A percentile compares a stretch with the other conserved stretches of the same genome.
These are phyloP conservation scores for Coprinopsis marcescibilis DNA, from an alignment of 768 basidiomycete genomes.

Conservation along the genomic window DNA sequence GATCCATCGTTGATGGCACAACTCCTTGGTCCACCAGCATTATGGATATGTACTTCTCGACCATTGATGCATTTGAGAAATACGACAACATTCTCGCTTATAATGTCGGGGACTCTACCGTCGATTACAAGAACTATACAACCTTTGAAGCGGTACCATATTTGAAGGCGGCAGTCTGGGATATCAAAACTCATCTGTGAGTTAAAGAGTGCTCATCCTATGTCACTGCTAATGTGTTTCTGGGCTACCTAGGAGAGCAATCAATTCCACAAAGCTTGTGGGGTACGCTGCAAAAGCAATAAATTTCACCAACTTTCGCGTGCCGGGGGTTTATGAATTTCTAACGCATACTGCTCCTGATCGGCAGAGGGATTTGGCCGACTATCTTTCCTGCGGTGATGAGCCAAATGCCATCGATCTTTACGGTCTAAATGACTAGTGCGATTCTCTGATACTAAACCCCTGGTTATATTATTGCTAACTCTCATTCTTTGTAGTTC, in stretches of 20 bases:
- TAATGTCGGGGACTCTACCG: constrained; percentile 88
- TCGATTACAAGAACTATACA: constrained; percentile 47
- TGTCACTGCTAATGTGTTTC: constrained; percentile 3
- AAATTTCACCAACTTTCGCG: constrained; percentile 48
- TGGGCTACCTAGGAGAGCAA: constrained; percentile 55
- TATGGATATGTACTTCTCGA: constrained; percentile 67
- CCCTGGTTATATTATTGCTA: neutral
- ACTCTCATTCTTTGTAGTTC: constrained; percentile 42
- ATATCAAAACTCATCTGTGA: constrained; percentile 79
- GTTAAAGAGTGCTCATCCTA: constrained; percentile 19
- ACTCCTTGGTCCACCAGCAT: constrained; percentile 82
- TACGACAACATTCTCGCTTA: constrained; percentile 88
- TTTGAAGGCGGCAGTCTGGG: constrained; percentile 88
- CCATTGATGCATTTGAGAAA: constrained; percentile 73
- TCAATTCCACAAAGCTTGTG: constrained; percentile 59
- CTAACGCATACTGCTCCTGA: too few species aligned
- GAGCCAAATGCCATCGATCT: constrained; percentile 70
- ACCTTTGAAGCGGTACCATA: constrained; percentile 67
- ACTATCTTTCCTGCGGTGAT: constrained; percentile 74
- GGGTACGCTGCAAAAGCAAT: constrained; percentile 87
- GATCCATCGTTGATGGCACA: constrained; percentile 66
- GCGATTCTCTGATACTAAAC: constrained; percentile 25
- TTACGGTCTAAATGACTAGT: constrained; percentile 88
- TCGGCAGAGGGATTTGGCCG: constrained; percentile 63
- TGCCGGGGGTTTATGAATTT: too few species aligned